Evolutionary conservation across 371 early-diverging fungal genomes (phyloP).

Genomic region (Synchytrium microbalum): DNA sequence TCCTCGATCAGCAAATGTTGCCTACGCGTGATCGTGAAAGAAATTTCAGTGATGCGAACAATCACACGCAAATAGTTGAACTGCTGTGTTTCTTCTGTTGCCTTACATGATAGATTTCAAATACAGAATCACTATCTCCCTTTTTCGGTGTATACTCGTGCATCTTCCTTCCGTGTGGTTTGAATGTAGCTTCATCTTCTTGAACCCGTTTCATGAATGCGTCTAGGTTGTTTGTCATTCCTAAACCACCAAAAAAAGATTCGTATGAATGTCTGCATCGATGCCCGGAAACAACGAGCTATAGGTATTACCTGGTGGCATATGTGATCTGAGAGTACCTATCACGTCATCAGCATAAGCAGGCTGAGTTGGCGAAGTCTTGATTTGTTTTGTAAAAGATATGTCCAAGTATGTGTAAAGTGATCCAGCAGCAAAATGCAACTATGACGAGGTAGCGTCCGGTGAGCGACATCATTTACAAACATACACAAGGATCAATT

Average conservation of each 20-base stretch:
- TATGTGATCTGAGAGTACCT: conserved; percentile 8
- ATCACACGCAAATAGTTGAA: neutral
- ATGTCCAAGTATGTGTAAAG: conserved; percentile 61
- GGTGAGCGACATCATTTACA: neutral
- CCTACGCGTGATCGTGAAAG: conserved; percentile 23
- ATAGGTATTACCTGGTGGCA: conserved; percentile 16
- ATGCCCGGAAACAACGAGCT: neutral
- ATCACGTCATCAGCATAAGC: conserved; percentile 1
- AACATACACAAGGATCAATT: neutral
- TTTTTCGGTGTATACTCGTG: conserved; percentile 44
- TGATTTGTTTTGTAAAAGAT: conserved; percentile 35
- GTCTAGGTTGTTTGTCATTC: conserved; percentile 45
- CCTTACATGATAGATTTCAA: conserved; percentile 70
- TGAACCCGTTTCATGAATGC: conserved; percentile 53
- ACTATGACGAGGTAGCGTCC: conserved; percentile 25
- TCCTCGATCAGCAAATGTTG: conserved; percentile 47
- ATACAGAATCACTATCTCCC: conserved; percentile 34
- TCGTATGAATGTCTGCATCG: no score
- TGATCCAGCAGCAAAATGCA: conserved; percentile 72
- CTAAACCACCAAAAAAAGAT: conserved; percentile 18
- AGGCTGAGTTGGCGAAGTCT: conserved; percentile 20
- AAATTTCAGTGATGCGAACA: no score
- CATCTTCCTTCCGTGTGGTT: conserved; percentile 63
- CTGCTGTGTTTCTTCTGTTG: no score
- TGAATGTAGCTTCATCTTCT: conserved; percentile 50